These are phyloP conservation scores for Solanum piurae DNA, from an alignment of 257 asterid genomes.

Conservation along the genomic window DNA sequence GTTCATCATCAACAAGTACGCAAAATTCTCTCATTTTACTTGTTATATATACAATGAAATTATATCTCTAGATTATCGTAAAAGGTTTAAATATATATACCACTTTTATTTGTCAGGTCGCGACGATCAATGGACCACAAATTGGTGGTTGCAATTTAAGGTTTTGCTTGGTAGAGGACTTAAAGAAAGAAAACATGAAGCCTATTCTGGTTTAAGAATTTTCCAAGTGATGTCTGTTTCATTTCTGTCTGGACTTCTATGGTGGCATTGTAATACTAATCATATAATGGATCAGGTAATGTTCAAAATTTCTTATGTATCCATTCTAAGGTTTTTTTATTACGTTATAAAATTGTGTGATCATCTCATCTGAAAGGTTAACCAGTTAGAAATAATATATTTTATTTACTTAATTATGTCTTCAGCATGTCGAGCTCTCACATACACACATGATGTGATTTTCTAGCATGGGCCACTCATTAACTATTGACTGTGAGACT, in stretches of 20 bases:
- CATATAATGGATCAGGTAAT: slow-evolving; percentile 92
- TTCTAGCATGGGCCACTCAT: background rate
- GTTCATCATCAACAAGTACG: slow-evolving; percentile 35
- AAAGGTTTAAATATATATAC: background rate
- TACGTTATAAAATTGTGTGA: background rate
- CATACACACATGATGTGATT: background rate
- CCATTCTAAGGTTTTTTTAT: background rate
- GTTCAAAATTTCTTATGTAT: background rate
- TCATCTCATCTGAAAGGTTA: background rate
- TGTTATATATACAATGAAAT: background rate
- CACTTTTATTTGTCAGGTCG: slow-evolving; percentile 16
- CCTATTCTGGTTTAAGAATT: slow-evolving; percentile 51
- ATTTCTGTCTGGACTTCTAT: slow-evolving; percentile 60
- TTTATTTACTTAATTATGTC: background rate
- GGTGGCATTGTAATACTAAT: slow-evolving; percentile 82
- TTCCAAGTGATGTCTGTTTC: slow-evolving; percentile 84
- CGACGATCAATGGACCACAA: slow-evolving; percentile 58
- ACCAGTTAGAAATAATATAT: background rate
- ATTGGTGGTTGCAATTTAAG: slow-evolving; percentile 83
- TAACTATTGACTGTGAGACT: background rate
- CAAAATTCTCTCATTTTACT: background rate
- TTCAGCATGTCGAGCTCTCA: background rate
- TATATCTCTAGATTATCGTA: background rate
- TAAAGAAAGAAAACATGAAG: slow-evolving; percentile 67
- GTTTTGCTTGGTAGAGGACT: slow-evolving; percentile 73